Evolutionary conservation across 352 stramenopile species (phyloP).

Genomic region (Phytophthora vignae): DNA sequence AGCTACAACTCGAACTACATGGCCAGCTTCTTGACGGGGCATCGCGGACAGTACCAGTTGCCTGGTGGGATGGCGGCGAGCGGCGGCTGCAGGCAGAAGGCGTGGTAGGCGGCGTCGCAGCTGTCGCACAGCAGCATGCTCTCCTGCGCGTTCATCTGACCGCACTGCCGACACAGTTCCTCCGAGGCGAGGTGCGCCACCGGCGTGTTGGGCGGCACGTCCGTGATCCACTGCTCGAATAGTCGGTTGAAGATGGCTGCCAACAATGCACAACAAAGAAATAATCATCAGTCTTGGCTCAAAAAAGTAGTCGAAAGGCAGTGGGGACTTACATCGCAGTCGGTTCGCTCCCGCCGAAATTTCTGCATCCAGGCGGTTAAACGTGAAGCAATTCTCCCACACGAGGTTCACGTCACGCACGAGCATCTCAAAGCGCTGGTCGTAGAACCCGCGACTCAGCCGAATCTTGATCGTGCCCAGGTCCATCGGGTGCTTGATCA

Average conservation of each 20-base stretch:
- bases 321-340: conserved; percentile 69
- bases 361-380: conserved; percentile 81
- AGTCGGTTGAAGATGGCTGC: conserved; percentile 82
- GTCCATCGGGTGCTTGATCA: conserved; percentile 92
- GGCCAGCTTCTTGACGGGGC: conserved; percentile 58
- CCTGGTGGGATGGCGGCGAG: conserved; percentile 66
- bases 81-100: conserved; percentile 79
- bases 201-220: conserved; percentile 60
- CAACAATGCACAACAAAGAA: conserved; percentile 4
- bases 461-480: conserved; percentile 89
- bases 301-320: conserved; percentile 6
- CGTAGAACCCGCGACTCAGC: conserved; percentile 71
- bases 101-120: conserved; percentile 86
- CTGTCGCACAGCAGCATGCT: conserved; percentile 87
- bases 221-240: conserved; percentile 79
- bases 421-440: conserved; percentile 61
- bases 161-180: conserved; percentile 75
- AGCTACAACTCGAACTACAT: conserved; percentile 21
- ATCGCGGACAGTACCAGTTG: conserved; percentile 86
- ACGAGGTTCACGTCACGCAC: conserved; percentile 78
- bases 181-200: conserved; percentile 65
- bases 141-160: conserved; percentile 69
- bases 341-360: conserved; percentile 84
- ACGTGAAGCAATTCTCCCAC: conserved; percentile 89
- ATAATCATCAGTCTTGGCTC: conserved; percentile 4